Evolutionary conservation across 2,329 filamentous ascomycete genomes (phyloP), one percentile per base, ranked within the genome.

Genomic region (Epichloe brachyelytri): DNA sequence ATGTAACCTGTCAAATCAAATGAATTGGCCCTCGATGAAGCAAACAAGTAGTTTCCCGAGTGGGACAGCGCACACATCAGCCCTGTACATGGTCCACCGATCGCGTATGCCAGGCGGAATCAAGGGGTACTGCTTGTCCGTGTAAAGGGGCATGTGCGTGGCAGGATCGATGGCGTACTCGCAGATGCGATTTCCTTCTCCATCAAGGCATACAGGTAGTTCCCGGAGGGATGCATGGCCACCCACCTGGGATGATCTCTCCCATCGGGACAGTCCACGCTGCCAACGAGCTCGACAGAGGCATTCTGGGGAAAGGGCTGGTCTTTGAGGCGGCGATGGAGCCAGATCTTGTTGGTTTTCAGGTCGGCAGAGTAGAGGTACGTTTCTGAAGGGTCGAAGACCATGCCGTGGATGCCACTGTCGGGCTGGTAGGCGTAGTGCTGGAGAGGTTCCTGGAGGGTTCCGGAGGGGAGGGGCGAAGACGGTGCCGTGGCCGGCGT

Each of bases 241-340:
- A 94, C 86, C 88, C 88, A 95, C 61, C 88, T 80, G 15, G 88
- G 88, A 65, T 93, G 88, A 66, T 95, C 88, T 54, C 76, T 75
- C 3, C 78, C 68, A 44, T 76, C 75, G 0, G 87, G 86, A 30
- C 87, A 87, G 55, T 85, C 78, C 36, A 90, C 74, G 61, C 77
- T 81, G 57, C 86, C 87, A 51, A 91, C 77, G 19, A 89, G 77
- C 46, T 79, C 76, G 52, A 93, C 69, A 48, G 76, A 71, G 15
- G 84, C 84, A 3, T 77, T 73, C 50, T 75, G 64, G 6, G 57
- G 54, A 17, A 41, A 15, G 1, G 49, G 33, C 15, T 56, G 54
- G 43, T 58, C 59, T 6, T 5, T 43, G 53, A 78, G 76, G 66
- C 90, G 90, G 64, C 80, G 79, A 68, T 95, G 88, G 20, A 84